Percentiles rank a stretch among this genome's conserved stretches.
These are phyloP conservation scores for Peronospora tabacina DNA, from an alignment of 352 stramenopile genomes.

Conservation along the genomic window DNA sequence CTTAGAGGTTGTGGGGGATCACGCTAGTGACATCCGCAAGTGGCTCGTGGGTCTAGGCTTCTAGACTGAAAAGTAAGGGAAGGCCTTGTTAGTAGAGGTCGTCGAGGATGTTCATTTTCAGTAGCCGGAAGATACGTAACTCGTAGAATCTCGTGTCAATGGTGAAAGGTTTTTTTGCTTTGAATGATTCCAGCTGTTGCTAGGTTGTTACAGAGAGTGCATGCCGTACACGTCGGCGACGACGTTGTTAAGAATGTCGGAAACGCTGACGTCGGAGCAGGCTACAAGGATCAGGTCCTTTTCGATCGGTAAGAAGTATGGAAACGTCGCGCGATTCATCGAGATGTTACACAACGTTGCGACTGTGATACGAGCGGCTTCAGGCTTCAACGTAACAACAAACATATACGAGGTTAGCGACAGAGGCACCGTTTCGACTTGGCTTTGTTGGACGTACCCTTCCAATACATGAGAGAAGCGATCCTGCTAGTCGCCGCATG, in stretches of 20 bases:
- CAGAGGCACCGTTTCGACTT: not conserved
- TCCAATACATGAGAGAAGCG: constrained; percentile 63
- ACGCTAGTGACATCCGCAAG: constrained; percentile 65
- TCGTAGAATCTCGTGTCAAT: constrained; percentile 8
- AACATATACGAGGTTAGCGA: constrained; percentile 9
- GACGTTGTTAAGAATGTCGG: constrained; percentile 76
- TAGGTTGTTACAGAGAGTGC: constrained; percentile 49
- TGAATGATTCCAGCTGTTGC: not conserved
- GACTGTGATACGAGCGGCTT: constrained; percentile 66
- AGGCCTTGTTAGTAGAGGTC: constrained; percentile 7
- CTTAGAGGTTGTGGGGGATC: constrained; percentile 72
- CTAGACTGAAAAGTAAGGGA: constrained; percentile 22
- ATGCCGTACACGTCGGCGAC: constrained; percentile 76
- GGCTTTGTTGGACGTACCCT: constrained; percentile 32
- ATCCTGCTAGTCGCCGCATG: constrained; percentile 39
- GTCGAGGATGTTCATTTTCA: constrained; percentile 1
- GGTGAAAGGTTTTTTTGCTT: not conserved
- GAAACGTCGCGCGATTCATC: constrained; percentile 67
- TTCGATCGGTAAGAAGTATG: constrained; percentile 75
- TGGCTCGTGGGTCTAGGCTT: constrained; percentile 82
- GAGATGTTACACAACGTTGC: constrained; percentile 66
- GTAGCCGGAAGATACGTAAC: constrained; percentile 2
- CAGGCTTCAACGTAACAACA: constrained; percentile 33
- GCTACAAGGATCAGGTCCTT: constrained; percentile 64
- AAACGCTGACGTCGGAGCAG: constrained; percentile 67